Base-by-base conservation (phyloP, 2,329 filamentous ascomycete species). In the Botrytis hyacinthi region DNA sequence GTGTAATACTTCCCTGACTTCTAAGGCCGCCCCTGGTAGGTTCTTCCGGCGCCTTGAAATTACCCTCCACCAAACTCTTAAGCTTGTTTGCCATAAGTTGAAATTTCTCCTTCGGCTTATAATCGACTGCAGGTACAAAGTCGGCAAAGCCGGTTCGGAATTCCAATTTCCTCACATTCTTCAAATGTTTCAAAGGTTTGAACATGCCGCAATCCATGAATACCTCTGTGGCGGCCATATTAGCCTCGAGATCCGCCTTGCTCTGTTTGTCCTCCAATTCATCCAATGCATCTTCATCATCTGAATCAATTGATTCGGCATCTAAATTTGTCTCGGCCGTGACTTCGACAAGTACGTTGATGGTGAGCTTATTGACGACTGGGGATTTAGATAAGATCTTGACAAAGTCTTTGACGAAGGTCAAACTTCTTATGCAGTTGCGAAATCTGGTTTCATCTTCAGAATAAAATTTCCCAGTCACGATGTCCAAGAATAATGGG, bases 371-470 rank as follows among this genome's bases (percentile, higher is more conserved):
- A 8, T 63, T 73, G 59, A 76, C 62, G 7, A 71, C 26, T 6
- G 65, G 48, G 1, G 72, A 75, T 18, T 74, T 73, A 4, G 62
- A 73, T 12, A 77, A 22, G 26, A 77, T 26, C 42, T 69, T 74
- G n/a, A 76, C 73, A 42, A 77, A 75, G 54, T 76, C 70, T 16
- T 74, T 75, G 40, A 77, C 61, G 12, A 76, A 32, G 7, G 68
- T 69, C 16, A 76, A 74, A 5, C 35, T 48, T 14, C 60, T 35
- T 10, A 77, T 29, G 22, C 61, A 40, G 1, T 57, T 46, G 44
- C 71, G 63, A 32, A 76, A 76, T 44, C 54, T 35, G 0, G 20
- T 44, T 5, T 51, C 72, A 68, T 76, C 71, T 10, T 57, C n/a
- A 46, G 7, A 14, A 16, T n/a, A 59, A 18, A 71, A 59, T 51